phyloP scores from a whole-genome alignment of 495 filamentous ascomycete species.

The Aspergillus baeticus region DNA sequence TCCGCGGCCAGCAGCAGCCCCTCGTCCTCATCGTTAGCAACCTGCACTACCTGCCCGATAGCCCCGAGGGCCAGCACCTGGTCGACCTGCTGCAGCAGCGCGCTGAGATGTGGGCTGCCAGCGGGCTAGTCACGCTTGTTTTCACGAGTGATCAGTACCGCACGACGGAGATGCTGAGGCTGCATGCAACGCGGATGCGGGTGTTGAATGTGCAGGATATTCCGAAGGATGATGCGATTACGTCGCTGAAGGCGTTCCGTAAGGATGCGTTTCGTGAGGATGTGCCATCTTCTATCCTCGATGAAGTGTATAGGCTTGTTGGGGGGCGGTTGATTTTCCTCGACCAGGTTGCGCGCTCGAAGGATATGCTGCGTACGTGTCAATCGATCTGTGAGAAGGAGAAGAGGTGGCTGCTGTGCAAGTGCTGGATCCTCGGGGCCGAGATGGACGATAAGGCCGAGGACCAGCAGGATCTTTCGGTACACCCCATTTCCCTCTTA shows the following conservation, averaged over 20 bases:
- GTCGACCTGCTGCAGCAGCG: slow-evolving; percentile 96
- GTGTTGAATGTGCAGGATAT: slow-evolving; percentile 81
- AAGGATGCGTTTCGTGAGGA: slow-evolving; percentile 63
- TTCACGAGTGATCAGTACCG: slow-evolving; percentile 97
- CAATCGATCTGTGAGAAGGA: slow-evolving; percentile 77
- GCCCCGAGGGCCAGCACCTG: slow-evolving; percentile 86
- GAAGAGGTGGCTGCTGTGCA: slow-evolving; percentile 91
- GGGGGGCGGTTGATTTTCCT: slow-evolving; percentile 86
- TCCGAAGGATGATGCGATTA: slow-evolving; percentile 69
- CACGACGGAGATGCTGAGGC: slow-evolving; percentile 91
- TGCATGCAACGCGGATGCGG: slow-evolving; percentile 87
- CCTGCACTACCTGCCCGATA: slow-evolving; percentile 83
- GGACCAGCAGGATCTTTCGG: slow-evolving; percentile 95
- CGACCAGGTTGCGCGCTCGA: slow-evolving; percentile 80
- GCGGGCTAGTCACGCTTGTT: slow-evolving; percentile 76
- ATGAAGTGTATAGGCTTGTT: slow-evolving; percentile 77
- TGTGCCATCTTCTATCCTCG: slow-evolving; percentile 50
- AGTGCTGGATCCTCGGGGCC: slow-evolving; percentile 86
- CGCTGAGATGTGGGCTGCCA: slow-evolving; percentile 92
- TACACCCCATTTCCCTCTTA: too few species aligned
- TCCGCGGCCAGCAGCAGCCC: slow-evolving; percentile 61
- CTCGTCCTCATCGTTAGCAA: slow-evolving; percentile 87
- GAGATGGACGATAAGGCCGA: slow-evolving; percentile 99
- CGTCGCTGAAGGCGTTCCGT: slow-evolving; percentile 73
- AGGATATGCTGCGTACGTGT: slow-evolving; percentile 75